Base-by-base conservation (phyloP, 306 rosid genomes). In the Comarum palustre region DNA sequence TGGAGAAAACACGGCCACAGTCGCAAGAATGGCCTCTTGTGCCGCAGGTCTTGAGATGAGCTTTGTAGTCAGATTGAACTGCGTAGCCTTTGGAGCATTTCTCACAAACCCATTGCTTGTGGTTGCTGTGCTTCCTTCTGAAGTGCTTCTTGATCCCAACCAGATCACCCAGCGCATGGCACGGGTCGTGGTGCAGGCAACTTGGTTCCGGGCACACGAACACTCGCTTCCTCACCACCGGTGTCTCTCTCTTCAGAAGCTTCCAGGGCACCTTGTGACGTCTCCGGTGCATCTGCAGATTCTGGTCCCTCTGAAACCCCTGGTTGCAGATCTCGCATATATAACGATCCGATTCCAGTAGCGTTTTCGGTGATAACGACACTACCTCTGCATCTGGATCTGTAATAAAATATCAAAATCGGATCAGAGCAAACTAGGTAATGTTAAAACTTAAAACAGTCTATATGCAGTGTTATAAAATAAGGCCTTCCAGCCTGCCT, bases 301-400 rank as follows among this genome's bases (percentile, higher is more conserved):
- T 95, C 82, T 95, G 99, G 87, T 95, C 99, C 78, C 99, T 82
- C 81, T 95, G 99, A 83, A 95, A 95, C 32, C 99, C 99, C 73
- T 95, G 99, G 87, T 91, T 91, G 82, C 99, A 95, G 92, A 94
- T 94, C 99, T 94, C 99, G 43, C 99, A 94, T 47, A 94, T 96
- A 63, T 94, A 94, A 10, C 99, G 96, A 86, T 94, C 99, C 61
- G 99, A 94, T 85, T 94, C 99, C 80, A 94, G 74, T 13, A 94
- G 63, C 17, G 99, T 94, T 81, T 94, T 91, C 0, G 99, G 99
- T 9, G 99, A 94, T 4, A 94, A 89, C 0, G 99, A 94, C 81
- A 94, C 99, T 75, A 94, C 99, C 71, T 94, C 99, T 25, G 99
- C 99, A 78, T 94, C 99, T 36, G 99, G 99, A 94, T 94, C 98